Conservation (phyloP, 2,329 filamentous ascomycete species). For the Aspergillus fumigatiaffinis region DNA sequence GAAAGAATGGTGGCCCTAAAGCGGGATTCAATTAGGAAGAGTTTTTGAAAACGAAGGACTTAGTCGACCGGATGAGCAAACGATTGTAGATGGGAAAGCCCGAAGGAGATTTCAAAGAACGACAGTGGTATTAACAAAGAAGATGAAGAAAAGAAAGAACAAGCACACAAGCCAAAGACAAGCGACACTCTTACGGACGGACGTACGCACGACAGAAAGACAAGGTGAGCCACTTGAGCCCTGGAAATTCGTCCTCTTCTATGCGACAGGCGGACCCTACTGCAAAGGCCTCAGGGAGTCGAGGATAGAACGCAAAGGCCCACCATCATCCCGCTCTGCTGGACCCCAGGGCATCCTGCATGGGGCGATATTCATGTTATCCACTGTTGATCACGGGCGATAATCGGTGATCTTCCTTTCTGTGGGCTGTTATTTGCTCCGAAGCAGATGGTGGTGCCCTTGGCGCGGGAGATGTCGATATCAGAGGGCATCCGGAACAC, state of each 20-base stretch:
- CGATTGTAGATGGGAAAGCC: not conserved
- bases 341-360: not conserved
- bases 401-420: slow-evolving; percentile 12
- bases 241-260: not conserved
- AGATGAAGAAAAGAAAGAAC: not conserved
- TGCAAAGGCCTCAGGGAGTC: slow-evolving; percentile 1
- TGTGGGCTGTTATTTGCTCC: slow-evolving; percentile 11
- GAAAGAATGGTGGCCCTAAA: not conserved
- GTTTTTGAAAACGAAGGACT: not conserved
- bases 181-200: not conserved
- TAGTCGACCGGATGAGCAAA: not conserved
- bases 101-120: not conserved
- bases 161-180: not conserved
- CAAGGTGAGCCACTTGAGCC: not conserved
- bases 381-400: slow-evolving; percentile 15
- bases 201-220: not conserved
- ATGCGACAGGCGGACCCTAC: not conserved
- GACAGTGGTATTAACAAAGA: not conserved
- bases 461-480: slow-evolving; percentile 9
- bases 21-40: not conserved
- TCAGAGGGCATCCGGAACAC: slow-evolving; percentile 14
- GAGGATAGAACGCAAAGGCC: not conserved
- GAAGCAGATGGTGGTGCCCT: not conserved
- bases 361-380: slow-evolving; percentile 4
- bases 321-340: slow-evolving; percentile 2